These are phyloP conservation scores for Naganishia vaughanmartiniae DNA, from an alignment of 768 basidiomycete genomes.

Conservation along the genomic window DNA sequence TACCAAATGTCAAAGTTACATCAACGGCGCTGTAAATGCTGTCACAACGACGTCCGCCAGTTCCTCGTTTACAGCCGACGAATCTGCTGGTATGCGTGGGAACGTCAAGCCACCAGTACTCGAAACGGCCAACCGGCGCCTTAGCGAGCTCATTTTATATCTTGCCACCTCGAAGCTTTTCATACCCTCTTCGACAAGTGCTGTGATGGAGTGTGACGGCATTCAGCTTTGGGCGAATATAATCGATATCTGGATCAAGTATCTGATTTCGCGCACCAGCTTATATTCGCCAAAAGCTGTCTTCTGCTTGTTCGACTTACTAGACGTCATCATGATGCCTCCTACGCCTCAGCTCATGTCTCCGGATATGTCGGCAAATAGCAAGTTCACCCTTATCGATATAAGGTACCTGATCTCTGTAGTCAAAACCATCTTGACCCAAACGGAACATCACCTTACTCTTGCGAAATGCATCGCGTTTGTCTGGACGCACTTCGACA, in stretches of 20 bases:
- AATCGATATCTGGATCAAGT: conserved; percentile 53
- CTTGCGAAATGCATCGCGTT: conserved; percentile 54
- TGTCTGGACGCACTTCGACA: conserved; percentile 55
- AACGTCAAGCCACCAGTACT: conserved; percentile 56
- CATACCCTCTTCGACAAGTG: conserved; percentile 36
- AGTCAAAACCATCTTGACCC: conserved; percentile 50
- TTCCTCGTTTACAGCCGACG: conserved; percentile 52
- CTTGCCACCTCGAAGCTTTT: conserved; percentile 44
- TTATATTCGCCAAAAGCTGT: conserved; percentile 55
- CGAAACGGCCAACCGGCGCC: conserved; percentile 55
- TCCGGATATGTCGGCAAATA: conserved; percentile 9
- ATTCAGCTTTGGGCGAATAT: conserved; percentile 51
- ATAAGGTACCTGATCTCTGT: conserved; percentile 52
- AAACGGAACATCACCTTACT: conserved; percentile 55
- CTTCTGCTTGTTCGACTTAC: conserved; percentile 54
- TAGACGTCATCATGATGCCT: conserved; percentile 54
- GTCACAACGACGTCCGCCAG: conserved; percentile 53
- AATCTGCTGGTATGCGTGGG: conserved; percentile 53
- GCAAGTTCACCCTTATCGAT: conserved; percentile 43
- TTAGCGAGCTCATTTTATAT: conserved; percentile 54
- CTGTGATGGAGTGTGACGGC: conserved; percentile 47
- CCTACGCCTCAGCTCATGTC: conserved; percentile 39
- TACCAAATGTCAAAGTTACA: conserved; percentile 55
- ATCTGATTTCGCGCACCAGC: conserved; percentile 52
- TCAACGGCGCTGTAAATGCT: conserved; percentile 55